phyloP scores from a whole-genome alignment of 768 basidiomycete species.

The Collybia sp. region DNA sequence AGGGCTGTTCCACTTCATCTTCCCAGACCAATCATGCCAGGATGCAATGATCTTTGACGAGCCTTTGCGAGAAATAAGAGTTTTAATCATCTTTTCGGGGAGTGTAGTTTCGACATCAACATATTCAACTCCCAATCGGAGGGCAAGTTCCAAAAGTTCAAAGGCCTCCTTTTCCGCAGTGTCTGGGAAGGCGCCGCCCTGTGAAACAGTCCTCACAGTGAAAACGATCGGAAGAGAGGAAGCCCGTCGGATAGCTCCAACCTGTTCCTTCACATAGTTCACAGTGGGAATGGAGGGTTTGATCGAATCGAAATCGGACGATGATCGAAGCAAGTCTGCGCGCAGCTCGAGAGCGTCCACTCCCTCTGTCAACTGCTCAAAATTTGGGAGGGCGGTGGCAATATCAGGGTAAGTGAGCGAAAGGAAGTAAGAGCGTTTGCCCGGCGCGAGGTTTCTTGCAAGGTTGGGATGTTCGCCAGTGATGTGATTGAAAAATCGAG shows the following conservation, averaged over 20 bases:
- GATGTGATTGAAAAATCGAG: constrained; percentile 87
- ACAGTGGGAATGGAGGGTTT: constrained; percentile 57
- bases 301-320: constrained; percentile 38
- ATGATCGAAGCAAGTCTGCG: constrained; percentile 76
- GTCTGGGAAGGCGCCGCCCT: constrained; percentile 92
- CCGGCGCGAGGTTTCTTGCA: constrained; percentile 43
- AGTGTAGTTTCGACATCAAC: constrained; percentile 86
- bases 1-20: constrained; percentile 73
- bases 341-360: constrained; percentile 93
- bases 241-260: constrained; percentile 70
- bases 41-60: constrained; percentile 82
- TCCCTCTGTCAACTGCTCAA: constrained; percentile 75
- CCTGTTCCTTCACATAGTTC: constrained; percentile 74
- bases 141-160: constrained; percentile 70
- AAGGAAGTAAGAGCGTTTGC: constrained; percentile 84
- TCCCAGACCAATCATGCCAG: constrained; percentile 92
- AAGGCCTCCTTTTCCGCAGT: constrained; percentile 65
- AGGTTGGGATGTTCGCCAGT: constrained; percentile 68
- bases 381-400: constrained; percentile 56
- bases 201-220: constrained; percentile 82
- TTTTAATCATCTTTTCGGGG: constrained; percentile 55
- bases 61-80: constrained; percentile 60
- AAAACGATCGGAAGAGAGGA: constrained; percentile 87
- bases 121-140: constrained; percentile 87
- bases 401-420: constrained; percentile 91